These are phyloP conservation scores for Zygnema circumcarinatum DNA, from an alignment of 139 green algal species.

Conservation along the genomic window DNA sequence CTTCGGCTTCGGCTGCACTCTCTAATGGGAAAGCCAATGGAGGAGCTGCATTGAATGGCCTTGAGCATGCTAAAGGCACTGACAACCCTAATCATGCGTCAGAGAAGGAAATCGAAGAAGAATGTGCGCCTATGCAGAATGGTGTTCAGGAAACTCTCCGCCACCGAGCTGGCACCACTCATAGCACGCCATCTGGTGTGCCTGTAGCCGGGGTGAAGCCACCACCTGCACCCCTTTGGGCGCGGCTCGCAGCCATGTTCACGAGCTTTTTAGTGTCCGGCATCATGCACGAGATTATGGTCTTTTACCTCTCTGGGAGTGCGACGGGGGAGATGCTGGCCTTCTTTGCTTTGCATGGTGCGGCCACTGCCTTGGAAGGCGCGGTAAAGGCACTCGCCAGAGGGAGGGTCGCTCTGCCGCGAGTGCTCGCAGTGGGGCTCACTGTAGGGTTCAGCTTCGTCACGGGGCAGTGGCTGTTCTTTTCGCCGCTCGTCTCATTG, in stretches of 20 bases:
- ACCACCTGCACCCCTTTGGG: background rate
- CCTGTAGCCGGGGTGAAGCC: background rate
- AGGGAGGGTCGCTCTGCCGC: background rate
- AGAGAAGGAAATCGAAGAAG: background rate
- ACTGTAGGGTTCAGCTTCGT: constrained; percentile 17
- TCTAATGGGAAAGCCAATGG: background rate
- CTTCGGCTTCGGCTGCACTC: background rate
- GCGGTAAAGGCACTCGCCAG: background rate
- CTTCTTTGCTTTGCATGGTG: constrained; percentile 43
- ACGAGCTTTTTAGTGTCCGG: constrained; percentile 47
- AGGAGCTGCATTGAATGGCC: too few relatives aligned
- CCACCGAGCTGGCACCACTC: background rate
- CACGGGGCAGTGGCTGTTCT: constrained; percentile 12
- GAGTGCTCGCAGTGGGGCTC: background rate
- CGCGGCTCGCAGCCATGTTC: constrained; percentile 22
- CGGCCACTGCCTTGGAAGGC: constrained; percentile 13
- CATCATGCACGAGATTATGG: constrained; percentile 43
- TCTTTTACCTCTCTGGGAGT: constrained; percentile 29
- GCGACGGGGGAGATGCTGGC: constrained; percentile 47
- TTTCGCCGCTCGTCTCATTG: background rate
- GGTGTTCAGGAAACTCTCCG: background rate
- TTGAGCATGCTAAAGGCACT: too few relatives aligned
- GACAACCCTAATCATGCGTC: too few relatives aligned
- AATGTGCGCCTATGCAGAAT: background rate
- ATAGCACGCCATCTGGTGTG: background rate